Evolutionary conservation across 1,284 basidiomycete genomes (phyloP).

Genomic region (Fomitopsis schrenkii): DNA sequence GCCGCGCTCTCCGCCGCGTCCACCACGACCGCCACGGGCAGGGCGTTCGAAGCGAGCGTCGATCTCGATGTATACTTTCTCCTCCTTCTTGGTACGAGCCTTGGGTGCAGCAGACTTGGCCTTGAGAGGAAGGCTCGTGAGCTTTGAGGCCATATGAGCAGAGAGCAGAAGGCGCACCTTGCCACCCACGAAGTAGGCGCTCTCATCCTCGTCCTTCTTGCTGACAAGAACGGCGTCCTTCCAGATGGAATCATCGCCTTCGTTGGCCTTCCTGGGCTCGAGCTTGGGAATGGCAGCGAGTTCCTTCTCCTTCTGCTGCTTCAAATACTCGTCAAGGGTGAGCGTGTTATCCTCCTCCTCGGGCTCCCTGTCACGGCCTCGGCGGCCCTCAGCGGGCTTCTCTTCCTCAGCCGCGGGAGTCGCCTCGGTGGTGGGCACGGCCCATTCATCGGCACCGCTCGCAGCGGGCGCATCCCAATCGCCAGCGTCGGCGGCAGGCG

Average conservation of each 20-base stretch:
- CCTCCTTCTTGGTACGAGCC: conserved; percentile 67
- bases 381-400: conserved; percentile 34
- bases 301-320: conserved; percentile 60
- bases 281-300: conserved; percentile 59
- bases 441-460: conserved; percentile 36
- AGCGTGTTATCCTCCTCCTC: conserved; percentile 95
- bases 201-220: conserved; percentile 56
- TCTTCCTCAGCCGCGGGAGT: conserved; percentile 33
- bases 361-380: conserved; percentile 43
- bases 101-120: conserved; percentile 53
- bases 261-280: conserved; percentile 69
- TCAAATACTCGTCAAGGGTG: conserved; percentile 81
- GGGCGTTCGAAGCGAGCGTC: conserved; percentile 76
- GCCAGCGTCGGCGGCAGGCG: conserved; percentile 46
- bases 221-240: conserved; percentile 59
- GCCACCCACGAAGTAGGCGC: conserved; percentile 63
- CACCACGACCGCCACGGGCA: conserved; percentile 49
- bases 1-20: conserved; percentile 38
- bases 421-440: conserved; percentile 27
- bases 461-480: conserved; percentile 37
- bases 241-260: conserved; percentile 58
- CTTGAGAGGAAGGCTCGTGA: conserved; percentile 30
- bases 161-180: conserved; percentile 46
- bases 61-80: conserved; percentile 75
- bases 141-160: not conserved